Percentiles rank a stretch among this genome's conserved stretches.
phyloP scores from a whole-genome alignment of 352 stramenopile genomes.

The Pythium phragmitis region DNA sequence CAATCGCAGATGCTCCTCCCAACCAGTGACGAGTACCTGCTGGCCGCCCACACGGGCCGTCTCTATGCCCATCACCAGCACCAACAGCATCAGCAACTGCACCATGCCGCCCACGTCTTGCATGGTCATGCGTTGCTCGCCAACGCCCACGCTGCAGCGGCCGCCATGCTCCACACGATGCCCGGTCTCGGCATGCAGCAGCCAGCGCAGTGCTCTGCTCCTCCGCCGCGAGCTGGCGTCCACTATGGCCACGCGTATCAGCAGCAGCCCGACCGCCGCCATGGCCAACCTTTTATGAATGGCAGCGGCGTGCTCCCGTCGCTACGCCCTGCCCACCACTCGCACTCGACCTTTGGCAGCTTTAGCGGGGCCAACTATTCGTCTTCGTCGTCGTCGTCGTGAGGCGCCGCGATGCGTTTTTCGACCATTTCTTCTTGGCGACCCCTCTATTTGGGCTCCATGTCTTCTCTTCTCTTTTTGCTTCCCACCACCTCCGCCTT shows the following conservation, averaged over 20 bases:
- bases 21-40: conserved; percentile 19
- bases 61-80: conserved; percentile 24
- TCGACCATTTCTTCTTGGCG: conserved; percentile 13
- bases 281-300: conserved; percentile 11
- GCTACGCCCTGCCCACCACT: neutral
- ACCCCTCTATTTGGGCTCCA: conserved; percentile 2
- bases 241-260: conserved; percentile 12
- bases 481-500: neutral
- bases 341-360: conserved; percentile 8
- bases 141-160: conserved; percentile 26
- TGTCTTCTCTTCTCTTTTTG: conserved; percentile 16
- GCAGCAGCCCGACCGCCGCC: conserved; percentile 11
- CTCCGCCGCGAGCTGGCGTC: neutral
- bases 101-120: conserved; percentile 13
- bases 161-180: conserved; percentile 28
- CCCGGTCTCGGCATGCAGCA: conserved; percentile 18
- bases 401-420: neutral
- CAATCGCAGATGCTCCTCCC: conserved; percentile 14
- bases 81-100: conserved; percentile 19
- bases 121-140: conserved; percentile 23
- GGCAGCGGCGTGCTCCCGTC: neutral
- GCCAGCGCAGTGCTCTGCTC: neutral
- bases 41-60: conserved; percentile 5
- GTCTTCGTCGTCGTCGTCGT: conserved; percentile 11
- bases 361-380: conserved; percentile 16